A percentile compares a stretch with the other conserved stretches of the same genome.
Conservation (phyloP, 78 protist species). For the Dictyostelium intermedium region DNA sequence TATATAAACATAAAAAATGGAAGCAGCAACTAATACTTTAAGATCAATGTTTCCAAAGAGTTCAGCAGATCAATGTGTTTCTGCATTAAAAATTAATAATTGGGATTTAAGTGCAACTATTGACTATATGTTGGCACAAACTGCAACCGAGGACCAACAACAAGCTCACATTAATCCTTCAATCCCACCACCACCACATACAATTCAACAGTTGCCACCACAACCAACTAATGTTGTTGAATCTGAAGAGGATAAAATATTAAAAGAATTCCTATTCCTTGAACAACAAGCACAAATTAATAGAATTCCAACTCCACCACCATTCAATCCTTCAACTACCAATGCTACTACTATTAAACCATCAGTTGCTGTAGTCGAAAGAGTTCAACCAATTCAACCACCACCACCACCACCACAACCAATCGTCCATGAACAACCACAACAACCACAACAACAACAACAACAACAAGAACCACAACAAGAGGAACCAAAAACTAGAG, state of each 20-base stretch:
- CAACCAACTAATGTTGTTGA: not conserved
- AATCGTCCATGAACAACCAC: not conserved
- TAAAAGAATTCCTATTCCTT: conserved; percentile 20
- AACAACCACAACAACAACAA: not conserved
- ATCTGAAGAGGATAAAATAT: conserved; percentile 19
- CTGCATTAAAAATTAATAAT: conserved; percentile 25
- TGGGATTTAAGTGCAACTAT: conserved; percentile 52
- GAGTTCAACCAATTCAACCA: not conserved
- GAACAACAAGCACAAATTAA: not conserved
- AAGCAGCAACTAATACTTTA: not conserved
- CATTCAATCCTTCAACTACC: not conserved
- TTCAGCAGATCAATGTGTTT: conserved; percentile 23
- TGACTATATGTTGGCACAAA: conserved; percentile 36
- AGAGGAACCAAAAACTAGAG: conserved; percentile 9
- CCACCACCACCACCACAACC: not conserved
- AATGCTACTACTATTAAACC: not conserved
- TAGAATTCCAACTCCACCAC: not conserved
- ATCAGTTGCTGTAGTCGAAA: not conserved
- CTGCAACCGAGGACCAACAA: conserved; percentile 23
- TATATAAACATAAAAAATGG: not conserved
- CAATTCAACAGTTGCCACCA: not conserved
- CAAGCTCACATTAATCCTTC: conserved; percentile 16
- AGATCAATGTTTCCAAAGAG: conserved; percentile 66
- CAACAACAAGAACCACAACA: not conserved
- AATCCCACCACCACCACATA: not conserved